These are phyloP conservation scores for Dunaliella salina DNA, from an alignment of 163 green algal genomes.

Conservation along the genomic window DNA sequence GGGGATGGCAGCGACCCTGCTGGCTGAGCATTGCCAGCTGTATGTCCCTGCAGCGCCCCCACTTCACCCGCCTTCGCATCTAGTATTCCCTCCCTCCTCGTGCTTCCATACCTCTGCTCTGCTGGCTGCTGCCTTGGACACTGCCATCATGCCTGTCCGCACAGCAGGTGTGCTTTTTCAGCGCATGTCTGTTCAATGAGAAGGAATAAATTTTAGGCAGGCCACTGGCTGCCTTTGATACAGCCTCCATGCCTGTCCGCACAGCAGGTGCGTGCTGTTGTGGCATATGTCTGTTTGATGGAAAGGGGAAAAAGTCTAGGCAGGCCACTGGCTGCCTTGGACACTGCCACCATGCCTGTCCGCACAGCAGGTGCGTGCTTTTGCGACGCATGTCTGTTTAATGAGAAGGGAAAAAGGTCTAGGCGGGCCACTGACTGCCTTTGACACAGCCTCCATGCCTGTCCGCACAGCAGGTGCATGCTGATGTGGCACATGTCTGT, in stretches of 20 bases:
- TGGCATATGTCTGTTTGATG: too few relatives aligned
- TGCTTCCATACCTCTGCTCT: constrained; percentile 47
- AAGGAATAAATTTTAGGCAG: too few relatives aligned
- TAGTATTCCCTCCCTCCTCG: constrained; percentile 21
- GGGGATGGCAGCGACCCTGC: constrained; percentile 5
- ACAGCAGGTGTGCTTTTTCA: constrained; percentile 18
- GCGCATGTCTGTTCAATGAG: too few relatives aligned
- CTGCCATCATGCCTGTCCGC: constrained; percentile 43
- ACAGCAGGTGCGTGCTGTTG: not conserved
- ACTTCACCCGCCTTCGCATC: constrained; percentile 12
- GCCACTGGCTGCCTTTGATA: too few relatives aligned
- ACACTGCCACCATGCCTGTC: too few relatives aligned
- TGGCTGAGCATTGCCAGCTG: constrained; percentile 36
- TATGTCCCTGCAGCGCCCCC: constrained; percentile 41
- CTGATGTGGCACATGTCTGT: too few relatives aligned
- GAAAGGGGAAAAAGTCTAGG: too few relatives aligned
- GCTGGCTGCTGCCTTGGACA: constrained; percentile 54
- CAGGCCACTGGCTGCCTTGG: too few relatives aligned
- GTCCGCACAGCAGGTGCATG: not conserved
- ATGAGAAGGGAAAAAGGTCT: too few relatives aligned
- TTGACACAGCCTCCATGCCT: too few relatives aligned
- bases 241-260: not conserved
- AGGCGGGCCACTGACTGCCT: too few relatives aligned
- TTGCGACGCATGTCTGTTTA: too few relatives aligned
- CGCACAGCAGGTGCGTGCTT: not conserved